Base-by-base conservation (phyloP, 2,329 filamentous ascomycete species). In the Cylindrodendrum hubeiense region DNA sequence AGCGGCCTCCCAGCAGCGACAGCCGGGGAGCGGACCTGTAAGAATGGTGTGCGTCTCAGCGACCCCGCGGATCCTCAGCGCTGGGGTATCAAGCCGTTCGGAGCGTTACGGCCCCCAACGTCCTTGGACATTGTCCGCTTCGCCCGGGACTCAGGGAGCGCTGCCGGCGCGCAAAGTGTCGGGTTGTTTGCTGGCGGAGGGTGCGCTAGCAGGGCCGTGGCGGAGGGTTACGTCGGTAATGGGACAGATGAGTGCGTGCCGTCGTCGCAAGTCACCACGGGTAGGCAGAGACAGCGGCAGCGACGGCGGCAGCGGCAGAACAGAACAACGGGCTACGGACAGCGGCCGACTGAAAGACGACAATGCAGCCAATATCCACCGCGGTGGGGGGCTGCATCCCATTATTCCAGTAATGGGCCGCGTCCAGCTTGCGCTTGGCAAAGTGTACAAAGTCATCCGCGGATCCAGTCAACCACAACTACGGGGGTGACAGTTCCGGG, bases 401-500 rank as follows among this genome's bases (percentile, higher is more conserved):
- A n/a, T 39, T 15, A 8, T n/a, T 39, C 37, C 37, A 39, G 17
- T 9, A 34, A 12, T 9, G 9, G 5, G 15, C 33, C 33, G 33
- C 33, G 33, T n/a, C n/a, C 33, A 13, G 33, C 15, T 9, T 34
- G 15, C 15, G n/a, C 37, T 17, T 39, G 37, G 37, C 37, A 39
- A 39, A 39, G 37, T 39, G 37, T 39, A 39, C 37, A 39, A 39
- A 39, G 37, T 39, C 37, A 39, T n/a, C 37, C 37, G n/a, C 37
- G 37, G n/a, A 39, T 39, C 37, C 28, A 30, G 28, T 30, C 28
- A 30, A 30, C 28, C 28, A 30, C 28, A 30, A 8, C 8, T 8
- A 47, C 60, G 47, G 53, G 46, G 53, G 50, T 21, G 24, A 51
- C 19, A 49, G n/a, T 44, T 44, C 55, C 49, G 54, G 47, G 43